Conservation (phyloP, 768 basidiomycete species). For the Lentinus tigrinus region DNA sequence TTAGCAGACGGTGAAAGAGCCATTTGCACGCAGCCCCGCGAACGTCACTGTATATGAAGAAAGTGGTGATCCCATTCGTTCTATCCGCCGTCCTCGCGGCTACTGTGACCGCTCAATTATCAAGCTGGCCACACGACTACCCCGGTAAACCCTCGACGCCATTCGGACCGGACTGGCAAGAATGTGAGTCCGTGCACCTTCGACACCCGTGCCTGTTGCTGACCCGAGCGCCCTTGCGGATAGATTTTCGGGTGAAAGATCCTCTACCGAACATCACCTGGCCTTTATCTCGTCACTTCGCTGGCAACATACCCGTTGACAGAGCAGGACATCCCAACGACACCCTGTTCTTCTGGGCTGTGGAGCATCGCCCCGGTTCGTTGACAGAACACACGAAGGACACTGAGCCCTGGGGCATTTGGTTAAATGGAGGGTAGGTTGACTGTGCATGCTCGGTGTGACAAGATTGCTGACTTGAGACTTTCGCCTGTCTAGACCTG, state of each 20-base stretch:
- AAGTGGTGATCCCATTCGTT: no score
- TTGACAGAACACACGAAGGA: constrained; percentile 27
- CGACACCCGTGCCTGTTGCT: background rate
- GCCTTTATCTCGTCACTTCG: constrained; percentile 32
- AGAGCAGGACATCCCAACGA: constrained; percentile 33
- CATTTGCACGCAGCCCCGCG: no score
- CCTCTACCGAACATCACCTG: constrained; percentile 34
- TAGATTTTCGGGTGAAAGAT: constrained; percentile 36
- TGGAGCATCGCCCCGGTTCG: constrained; percentile 37
- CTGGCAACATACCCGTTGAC: constrained; percentile 35
- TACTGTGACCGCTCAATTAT: background rate
- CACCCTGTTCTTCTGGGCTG: constrained; percentile 41
- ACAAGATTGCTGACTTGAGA: no score
- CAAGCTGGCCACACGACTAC: constrained; percentile 39
- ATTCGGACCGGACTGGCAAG: constrained; percentile 33
- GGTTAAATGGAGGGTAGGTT: constrained; percentile 36
- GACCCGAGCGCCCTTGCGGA: background rate
- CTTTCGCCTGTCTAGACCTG: constrained; percentile 47
- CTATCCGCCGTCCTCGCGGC: no score
- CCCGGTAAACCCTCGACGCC: constrained; percentile 38
- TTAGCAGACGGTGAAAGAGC: no score
- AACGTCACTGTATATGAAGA: no score
- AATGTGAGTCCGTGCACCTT: constrained; percentile 23
- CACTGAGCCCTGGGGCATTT: constrained; percentile 36
- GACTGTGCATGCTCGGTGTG: no score